A percentile compares a stretch with the other conserved stretches of the same genome.
Conservation (phyloP, 2,329 filamentous ascomycete species). For the Colletotrichum paranaense region DNA sequence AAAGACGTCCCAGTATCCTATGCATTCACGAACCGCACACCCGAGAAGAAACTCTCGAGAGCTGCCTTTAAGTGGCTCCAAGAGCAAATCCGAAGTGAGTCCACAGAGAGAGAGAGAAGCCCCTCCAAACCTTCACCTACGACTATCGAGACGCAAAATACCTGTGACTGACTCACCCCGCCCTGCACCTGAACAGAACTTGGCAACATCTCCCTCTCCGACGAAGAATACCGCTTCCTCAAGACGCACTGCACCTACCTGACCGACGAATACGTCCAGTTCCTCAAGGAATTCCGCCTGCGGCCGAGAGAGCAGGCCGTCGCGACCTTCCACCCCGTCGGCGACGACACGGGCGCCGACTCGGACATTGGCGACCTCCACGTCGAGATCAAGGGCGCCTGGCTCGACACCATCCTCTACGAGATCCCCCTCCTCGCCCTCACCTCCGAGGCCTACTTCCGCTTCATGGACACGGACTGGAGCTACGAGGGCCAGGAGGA, state of each 20-base stretch:
- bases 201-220: slow-evolving; percentile 80
- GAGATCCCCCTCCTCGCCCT: slow-evolving; percentile 94
- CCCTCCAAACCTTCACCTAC: slow-evolving; percentile 3
- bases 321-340: slow-evolving; percentile 71
- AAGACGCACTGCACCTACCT: slow-evolving; percentile 85
- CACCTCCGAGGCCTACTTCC: slow-evolving; percentile 97
- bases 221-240: slow-evolving; percentile 85
- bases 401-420: slow-evolving; percentile 97
- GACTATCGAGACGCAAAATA: background rate
- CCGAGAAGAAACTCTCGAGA: slow-evolving; percentile 89
- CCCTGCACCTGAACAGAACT: slow-evolving; percentile 67
- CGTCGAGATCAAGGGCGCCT: slow-evolving; percentile 82
- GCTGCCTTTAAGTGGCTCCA: slow-evolving; percentile 87
- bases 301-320: slow-evolving; percentile 83
- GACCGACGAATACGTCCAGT: slow-evolving; percentile 80
- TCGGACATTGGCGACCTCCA: slow-evolving; percentile 79
- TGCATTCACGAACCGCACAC: slow-evolving; percentile 94
- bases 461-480: slow-evolving; percentile 95
- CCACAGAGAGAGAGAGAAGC: slow-evolving; percentile 41
- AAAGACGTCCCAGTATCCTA: slow-evolving; percentile 86
- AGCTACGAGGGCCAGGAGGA: slow-evolving; percentile 87
- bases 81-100: slow-evolving; percentile 79
- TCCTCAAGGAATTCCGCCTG: slow-evolving; percentile 84
- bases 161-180: slow-evolving; percentile 25
- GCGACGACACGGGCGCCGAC: slow-evolving; percentile 69